A percentile compares a stretch with the other conserved stretches of the same genome.
phyloP scores from a whole-genome alignment of 192 early-diverging fungal genomes.

The Backusella mclennaniae region DNA sequence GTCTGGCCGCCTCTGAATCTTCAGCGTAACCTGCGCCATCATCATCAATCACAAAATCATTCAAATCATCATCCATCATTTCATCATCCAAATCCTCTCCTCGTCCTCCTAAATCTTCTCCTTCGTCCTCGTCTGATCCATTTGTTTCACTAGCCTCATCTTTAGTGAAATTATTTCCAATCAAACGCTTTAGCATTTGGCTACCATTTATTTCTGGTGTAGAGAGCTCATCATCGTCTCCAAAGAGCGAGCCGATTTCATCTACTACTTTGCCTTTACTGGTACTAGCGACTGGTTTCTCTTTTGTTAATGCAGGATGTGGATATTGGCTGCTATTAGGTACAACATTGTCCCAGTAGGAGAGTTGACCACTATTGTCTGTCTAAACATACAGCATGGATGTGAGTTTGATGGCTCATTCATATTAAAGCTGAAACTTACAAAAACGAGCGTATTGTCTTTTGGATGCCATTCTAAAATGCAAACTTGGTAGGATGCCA shows the following conservation, averaged over 20 bases:
- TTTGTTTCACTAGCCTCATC: constrained; percentile 34
- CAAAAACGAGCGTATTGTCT: constrained; percentile 60
- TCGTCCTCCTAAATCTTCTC: constrained; percentile 13
- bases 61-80: constrained; percentile 49
- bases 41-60: constrained; percentile 91
- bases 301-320: constrained; percentile 10
- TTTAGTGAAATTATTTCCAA: constrained; percentile 33
- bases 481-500: constrained; percentile 40
- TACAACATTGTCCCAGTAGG: constrained; percentile 57
- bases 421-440: constrained; percentile 24
- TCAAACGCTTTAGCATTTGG: constrained; percentile 23
- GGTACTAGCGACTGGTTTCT: not conserved
- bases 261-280: not conserved
- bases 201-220: not conserved
- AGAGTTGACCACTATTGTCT: constrained; percentile 54
- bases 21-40: constrained; percentile 74
- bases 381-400: constrained; percentile 18
- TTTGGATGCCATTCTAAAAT: constrained; percentile 68
- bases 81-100: constrained; percentile 39
- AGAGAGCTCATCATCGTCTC: not conserved
- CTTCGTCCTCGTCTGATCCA: constrained; percentile 18
- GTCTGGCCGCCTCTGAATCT: constrained; percentile 7
- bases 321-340: constrained; percentile 37
- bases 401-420: not conserved
- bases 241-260: not conserved